Evolutionary conservation across 805 yeast genomes (phyloP).

Genomic region (Starmerella khaoyaiensis): DNA sequence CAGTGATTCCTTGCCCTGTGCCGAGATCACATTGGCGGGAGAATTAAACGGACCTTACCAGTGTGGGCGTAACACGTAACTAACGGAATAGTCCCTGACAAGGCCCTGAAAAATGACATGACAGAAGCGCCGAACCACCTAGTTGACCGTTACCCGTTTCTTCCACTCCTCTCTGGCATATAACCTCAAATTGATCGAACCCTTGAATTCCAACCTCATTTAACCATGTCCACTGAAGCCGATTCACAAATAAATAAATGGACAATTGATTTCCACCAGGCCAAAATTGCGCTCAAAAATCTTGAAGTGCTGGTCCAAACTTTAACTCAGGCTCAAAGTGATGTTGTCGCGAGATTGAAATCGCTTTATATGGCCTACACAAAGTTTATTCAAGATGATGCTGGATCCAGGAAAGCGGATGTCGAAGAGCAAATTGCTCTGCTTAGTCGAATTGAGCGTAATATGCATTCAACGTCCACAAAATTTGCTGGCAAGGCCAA

Average conservation of each 20-base stretch:
- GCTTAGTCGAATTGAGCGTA: slow-evolving; percentile 4
- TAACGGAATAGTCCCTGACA: too few relatives aligned
- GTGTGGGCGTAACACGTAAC: too few relatives aligned
- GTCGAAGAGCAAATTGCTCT: slow-evolving; percentile 2
- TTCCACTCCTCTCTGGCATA: too few relatives aligned
- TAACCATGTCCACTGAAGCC: slow-evolving; percentile 4
- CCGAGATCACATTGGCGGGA: too few relatives aligned
- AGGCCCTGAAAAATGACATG: too few relatives aligned
- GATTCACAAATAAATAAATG: slow-evolving; percentile 14
- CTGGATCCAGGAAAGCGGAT: slow-evolving; percentile 1
- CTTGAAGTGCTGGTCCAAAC: slow-evolving; percentile 7
- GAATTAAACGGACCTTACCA: too few relatives aligned
- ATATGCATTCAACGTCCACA: slow-evolving; percentile 4
- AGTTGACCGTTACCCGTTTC: too few relatives aligned
- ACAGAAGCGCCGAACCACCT: too few relatives aligned
- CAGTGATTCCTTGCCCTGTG: too few relatives aligned
- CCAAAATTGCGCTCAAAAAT: slow-evolving; percentile 13
- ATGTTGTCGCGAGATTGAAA: slow-evolving; percentile 6
- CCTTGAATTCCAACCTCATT: too few relatives aligned
- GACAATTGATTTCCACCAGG: slow-evolving; percentile 15
- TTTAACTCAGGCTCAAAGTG: slow-evolving; percentile 7
- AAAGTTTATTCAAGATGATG: slow-evolving; percentile 4
- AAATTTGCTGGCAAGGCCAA: slow-evolving; percentile 22
- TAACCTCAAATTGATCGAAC: too few relatives aligned
- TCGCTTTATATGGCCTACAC: slow-evolving; percentile 6